Evolutionary conservation across 176 grass and related monocot genomes (phyloP).

Genomic region (Eragrostis nindensis): DNA sequence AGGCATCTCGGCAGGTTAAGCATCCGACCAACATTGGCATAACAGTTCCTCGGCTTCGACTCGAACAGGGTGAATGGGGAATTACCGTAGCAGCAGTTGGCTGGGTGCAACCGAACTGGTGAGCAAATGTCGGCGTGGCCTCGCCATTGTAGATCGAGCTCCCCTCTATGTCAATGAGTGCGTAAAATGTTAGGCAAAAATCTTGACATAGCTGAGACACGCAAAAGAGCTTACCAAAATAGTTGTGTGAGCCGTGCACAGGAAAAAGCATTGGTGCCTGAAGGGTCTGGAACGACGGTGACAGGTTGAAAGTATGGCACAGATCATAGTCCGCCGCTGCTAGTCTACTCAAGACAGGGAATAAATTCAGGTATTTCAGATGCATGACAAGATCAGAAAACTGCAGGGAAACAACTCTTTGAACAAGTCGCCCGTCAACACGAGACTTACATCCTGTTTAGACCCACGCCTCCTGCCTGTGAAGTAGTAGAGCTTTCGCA

Average conservation of each 20-base stretch:
- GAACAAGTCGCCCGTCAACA: not conserved
- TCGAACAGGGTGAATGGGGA: not conserved
- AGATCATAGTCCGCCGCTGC: constrained; percentile 39
- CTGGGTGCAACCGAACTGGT: constrained; percentile 44
- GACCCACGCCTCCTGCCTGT: constrained; percentile 7
- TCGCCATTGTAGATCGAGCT: constrained; percentile 26
- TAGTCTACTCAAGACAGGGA: constrained; percentile 3
- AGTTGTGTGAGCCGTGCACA: constrained; percentile 16
- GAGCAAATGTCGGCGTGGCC: constrained; percentile 15
- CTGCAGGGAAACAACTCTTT: not conserved
- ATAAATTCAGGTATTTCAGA: not conserved
- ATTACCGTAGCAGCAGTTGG: constrained; percentile 30
- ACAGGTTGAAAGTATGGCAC: constrained; percentile 28
- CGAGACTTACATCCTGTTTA: constrained; percentile 51
- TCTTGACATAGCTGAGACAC: not conserved
- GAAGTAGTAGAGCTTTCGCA: constrained; percentile 40
- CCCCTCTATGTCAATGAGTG: not conserved
- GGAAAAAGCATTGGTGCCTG: constrained; percentile 31
- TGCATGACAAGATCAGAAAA: not conserved
- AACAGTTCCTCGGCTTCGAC: not conserved
- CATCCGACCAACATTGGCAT: not conserved
- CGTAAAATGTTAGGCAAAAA: not conserved
- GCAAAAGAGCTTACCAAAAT: constrained; percentile 27
- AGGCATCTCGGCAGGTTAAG: not conserved
- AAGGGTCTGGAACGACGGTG: constrained; percentile 37